Conservation (phyloP, 1,284 basidiomycete species). For the Irpex sp. region DNA sequence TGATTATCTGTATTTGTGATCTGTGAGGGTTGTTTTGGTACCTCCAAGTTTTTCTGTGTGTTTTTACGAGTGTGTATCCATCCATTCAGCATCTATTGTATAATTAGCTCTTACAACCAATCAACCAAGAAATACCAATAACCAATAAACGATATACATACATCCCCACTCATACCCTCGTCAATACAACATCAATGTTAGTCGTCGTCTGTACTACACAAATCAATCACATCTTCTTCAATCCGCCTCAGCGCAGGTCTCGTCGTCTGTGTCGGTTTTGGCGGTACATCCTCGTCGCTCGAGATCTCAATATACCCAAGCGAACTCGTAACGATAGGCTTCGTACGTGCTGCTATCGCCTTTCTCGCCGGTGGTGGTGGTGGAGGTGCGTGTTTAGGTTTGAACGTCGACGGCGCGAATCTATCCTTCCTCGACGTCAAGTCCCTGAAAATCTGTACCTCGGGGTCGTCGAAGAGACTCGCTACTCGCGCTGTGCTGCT, state of each 20-base stretch:
- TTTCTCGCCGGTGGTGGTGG: too few relatives aligned
- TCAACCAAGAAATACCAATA: neutral
- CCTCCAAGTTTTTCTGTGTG: neutral
- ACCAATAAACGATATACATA: neutral
- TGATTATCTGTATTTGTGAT: conserved; percentile 6
- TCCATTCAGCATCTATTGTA: conserved; percentile 2
- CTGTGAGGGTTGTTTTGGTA: conserved; percentile 3
- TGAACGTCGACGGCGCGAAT: neutral
- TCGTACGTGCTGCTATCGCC: too few relatives aligned
- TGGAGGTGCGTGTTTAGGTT: neutral
- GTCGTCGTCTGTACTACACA: conserved; percentile 26
- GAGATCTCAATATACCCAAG: conserved; percentile 25
- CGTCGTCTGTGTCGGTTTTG: conserved; percentile 13
- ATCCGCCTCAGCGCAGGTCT: neutral
- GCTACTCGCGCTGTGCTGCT: conserved; percentile 2
- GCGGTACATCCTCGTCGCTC: conserved; percentile 26
- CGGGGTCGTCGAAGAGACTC: neutral
- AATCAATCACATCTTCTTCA: conserved; percentile 30
- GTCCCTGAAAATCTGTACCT: conserved; percentile 7
- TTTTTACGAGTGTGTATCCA: neutral
- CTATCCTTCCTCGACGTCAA: conserved; percentile 1
- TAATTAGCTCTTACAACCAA: conserved; percentile 4
- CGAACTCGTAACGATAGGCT: neutral
- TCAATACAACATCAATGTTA: neutral
- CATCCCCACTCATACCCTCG: neutral